These are phyloP conservation scores for Neoarthrinium moseri DNA, from an alignment of 2,329 filamentous ascomycete genomes.

Conservation along the genomic window DNA sequence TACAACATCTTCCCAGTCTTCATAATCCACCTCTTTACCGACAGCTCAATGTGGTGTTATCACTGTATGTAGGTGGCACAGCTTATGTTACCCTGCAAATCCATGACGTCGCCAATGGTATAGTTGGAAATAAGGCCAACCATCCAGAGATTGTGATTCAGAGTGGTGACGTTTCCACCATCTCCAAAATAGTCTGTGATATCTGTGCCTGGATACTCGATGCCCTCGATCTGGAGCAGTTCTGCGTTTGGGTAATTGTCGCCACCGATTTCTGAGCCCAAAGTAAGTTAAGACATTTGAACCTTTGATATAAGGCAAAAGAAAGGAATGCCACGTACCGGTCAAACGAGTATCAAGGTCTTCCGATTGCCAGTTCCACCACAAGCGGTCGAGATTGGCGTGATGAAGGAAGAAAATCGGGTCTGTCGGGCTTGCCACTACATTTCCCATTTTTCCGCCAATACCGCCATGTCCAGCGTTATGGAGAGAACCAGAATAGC, in stretches of 20 bases:
- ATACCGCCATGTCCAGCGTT: neutral
- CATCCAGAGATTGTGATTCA: neutral
- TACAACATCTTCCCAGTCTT: no score
- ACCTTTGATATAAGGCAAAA: no score
- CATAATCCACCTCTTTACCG: no score
- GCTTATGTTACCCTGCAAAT: constrained; percentile 10
- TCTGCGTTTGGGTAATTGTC: constrained; percentile 11
- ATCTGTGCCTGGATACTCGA: constrained; percentile 7
- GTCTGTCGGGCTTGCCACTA: constrained; percentile 29
- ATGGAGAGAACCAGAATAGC: constrained; percentile 1
- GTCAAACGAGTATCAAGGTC: constrained; percentile 19
- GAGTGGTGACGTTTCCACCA: neutral
- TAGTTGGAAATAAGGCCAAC: constrained; percentile 31
- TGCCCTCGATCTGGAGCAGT: neutral
- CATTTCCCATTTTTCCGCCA: constrained; percentile 7
- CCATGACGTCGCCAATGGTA: constrained; percentile 19
- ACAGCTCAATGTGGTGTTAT: no score
- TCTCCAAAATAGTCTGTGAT: constrained; percentile 14
- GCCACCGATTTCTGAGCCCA: constrained; percentile 22
- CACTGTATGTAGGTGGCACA: constrained; percentile 19
- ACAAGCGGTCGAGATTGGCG: constrained; percentile 25
- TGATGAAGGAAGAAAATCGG: constrained; percentile 31
- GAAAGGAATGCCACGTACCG: no score
- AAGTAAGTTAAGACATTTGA: no score
- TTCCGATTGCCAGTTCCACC: constrained; percentile 27